Evolutionary conservation across 805 yeast species (phyloP).

Genomic region (Ogataea wickerhamii): DNA sequence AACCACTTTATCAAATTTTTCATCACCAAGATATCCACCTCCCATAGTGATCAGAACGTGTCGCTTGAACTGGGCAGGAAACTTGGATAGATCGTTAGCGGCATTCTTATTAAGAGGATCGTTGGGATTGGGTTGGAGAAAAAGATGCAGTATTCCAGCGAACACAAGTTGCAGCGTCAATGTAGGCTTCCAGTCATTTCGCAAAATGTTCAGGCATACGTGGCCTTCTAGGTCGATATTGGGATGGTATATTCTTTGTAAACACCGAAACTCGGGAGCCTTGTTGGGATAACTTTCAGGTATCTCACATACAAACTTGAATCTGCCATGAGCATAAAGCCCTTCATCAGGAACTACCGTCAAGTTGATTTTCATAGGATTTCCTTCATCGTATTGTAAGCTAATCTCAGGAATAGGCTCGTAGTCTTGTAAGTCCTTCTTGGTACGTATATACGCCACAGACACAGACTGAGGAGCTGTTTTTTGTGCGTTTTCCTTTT

Average conservation of each 20-base stretch:
- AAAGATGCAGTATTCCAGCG: conserved; percentile 80
- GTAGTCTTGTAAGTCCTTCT: conserved; percentile 71
- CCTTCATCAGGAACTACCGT: conserved; percentile 68
- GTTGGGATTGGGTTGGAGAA: conserved; percentile 84
- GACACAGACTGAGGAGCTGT: conserved; percentile 20
- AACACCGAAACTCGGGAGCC: conserved; percentile 80
- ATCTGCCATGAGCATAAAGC: conserved; percentile 62
- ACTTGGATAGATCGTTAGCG: conserved; percentile 53
- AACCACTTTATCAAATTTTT: conserved; percentile 59
- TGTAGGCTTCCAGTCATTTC: conserved; percentile 98
- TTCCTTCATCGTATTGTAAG: conserved; percentile 44
- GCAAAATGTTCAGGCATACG: conserved; percentile 81
- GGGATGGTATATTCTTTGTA: conserved; percentile 81
- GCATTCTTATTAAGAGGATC: conserved; percentile 95
- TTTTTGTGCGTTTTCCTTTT: conserved; percentile 22
- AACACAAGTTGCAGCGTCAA: conserved; percentile 75
- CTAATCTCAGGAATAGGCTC: conserved; percentile 54
- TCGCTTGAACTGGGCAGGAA: conserved; percentile 46
- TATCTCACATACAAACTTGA: conserved; percentile 63
- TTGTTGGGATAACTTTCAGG: conserved; percentile 82
- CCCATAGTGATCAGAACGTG: conserved; percentile 63
- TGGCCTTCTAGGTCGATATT: conserved; percentile 89
- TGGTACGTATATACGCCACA: conserved; percentile 74
- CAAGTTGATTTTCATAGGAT: conserved; percentile 61
- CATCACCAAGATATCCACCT: conserved; percentile 63